Evolutionary conservation across 164 flowering plant genomes (phyloP), one percentile per base, ranked within the genome.

Genomic region (Piper betle): DNA sequence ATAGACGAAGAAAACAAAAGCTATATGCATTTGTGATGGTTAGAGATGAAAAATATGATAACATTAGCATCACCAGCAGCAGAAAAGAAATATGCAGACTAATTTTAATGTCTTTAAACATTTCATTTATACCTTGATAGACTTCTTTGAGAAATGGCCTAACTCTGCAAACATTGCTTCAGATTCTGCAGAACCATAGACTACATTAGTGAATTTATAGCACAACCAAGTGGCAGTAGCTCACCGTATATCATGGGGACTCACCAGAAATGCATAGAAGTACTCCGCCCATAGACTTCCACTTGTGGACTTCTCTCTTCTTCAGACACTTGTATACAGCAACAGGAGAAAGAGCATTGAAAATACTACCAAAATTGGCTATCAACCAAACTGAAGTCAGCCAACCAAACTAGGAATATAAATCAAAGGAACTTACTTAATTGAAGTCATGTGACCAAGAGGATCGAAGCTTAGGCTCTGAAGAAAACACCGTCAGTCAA

Each of bases 91-190:
- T 20, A 57, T 15, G n/a, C 43, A 39, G 46, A 46, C 33, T 41
- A 55, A 11, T 11, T 55, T 4, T 13, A 55, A 7, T 55, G 57
- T 6, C 46, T 42, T 20, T 25, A 20, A 6, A 19, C 5, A 55
- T n/a, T 20, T 12, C 16, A 37, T 39, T n/a, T 62, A 39, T 77
- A 84, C 97, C 93, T 88, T 68, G 75, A 88, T 84, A 52, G 97
- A 91, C 63, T 79, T 64, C 78, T 85, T 88, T 15, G 93, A 83
- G 60, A 91, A 88, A 73, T 91, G 97, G 33, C 97, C 97, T 58
- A 91, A 84, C 77, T 91, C 89, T 55, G 96, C 88, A 80, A 79
- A 91, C 91, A 91, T 88, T 55, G 90, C 94, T 71, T 91, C 97
- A 16, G 97, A 85, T 61, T 95, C 97, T 89, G n/a, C 55, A 74